phyloP scores from a whole-genome alignment of 2,329 filamentous ascomycete genomes.

The Colletotrichum falcatum region DNA sequence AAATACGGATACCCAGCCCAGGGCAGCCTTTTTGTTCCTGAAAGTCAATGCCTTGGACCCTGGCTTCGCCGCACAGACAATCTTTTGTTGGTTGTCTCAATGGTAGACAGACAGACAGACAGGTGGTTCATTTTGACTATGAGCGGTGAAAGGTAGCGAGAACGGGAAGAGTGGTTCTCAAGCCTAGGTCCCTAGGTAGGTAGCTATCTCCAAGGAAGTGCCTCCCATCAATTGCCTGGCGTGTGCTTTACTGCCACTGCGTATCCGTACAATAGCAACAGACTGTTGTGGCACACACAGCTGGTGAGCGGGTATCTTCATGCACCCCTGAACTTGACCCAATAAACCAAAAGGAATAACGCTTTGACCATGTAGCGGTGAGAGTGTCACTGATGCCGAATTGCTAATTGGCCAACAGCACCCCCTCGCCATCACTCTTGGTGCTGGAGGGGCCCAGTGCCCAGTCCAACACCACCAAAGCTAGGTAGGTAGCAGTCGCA shows the following conservation, averaged over 20 bases:
- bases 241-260: no score
- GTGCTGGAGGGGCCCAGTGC: slow-evolving; percentile 29
- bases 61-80: slow-evolving; percentile 11
- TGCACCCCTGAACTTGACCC: slow-evolving; percentile 39
- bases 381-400: slow-evolving; percentile 41
- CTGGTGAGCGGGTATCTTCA: slow-evolving; percentile 31
- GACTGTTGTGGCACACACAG: no score
- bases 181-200: no score
- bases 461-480: slow-evolving; percentile 1
- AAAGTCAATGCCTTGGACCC: slow-evolving; percentile 25
- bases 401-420: slow-evolving; percentile 18
- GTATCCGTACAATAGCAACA: no score
- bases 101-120: no score
- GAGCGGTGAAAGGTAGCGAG: background rate
- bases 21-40: background rate
- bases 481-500: slow-evolving; percentile 35
- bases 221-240: background rate
- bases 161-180: background rate
- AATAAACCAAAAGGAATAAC: slow-evolving; percentile 23
- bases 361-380: slow-evolving; percentile 45
- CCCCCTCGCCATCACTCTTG: slow-evolving; percentile 15
- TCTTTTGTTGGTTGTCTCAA: background rate
- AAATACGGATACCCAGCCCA: no score
- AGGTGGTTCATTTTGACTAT: background rate
- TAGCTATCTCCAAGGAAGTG: no score